Conservation (phyloP, 768 basidiomycete genomes). For the Podaxis sp. region DNA sequence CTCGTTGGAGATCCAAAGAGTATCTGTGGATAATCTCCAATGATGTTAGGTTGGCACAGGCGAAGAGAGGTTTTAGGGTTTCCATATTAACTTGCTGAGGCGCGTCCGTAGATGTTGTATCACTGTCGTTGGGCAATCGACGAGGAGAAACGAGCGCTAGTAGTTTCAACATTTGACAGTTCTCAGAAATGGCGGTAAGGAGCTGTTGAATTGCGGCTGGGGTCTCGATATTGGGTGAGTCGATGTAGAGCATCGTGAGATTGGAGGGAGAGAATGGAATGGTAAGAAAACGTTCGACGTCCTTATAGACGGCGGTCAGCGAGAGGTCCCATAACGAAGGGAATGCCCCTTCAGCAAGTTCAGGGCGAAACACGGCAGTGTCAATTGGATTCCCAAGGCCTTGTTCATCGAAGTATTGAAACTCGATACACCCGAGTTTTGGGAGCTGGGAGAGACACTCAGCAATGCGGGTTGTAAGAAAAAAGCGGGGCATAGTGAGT, state of each 20-base stretch:
- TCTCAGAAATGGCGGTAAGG: conserved; percentile 10
- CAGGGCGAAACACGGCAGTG: background rate
- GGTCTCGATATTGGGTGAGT: conserved; percentile 1
- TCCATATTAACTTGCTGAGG: conserved; percentile 19
- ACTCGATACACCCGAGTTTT: conserved; percentile 15
- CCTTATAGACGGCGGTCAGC: conserved; percentile 1
- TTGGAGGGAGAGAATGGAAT: conserved; percentile 10
- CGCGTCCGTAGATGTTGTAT: background rate
- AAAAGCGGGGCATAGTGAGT: conserved; percentile 15
- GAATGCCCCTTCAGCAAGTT: conserved; percentile 11
- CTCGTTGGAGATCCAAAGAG: conserved; percentile 32
- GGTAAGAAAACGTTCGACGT: conserved; percentile 12
- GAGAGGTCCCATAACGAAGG: conserved; percentile 13
- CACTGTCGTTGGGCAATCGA: background rate
- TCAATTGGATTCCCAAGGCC: conserved; percentile 9
- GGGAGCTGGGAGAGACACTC: conserved; percentile 11
- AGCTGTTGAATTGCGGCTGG: conserved; percentile 6
- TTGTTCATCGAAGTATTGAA: conserved; percentile 12
- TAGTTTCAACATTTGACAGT: conserved; percentile 12
- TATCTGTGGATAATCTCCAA: conserved; percentile 33
- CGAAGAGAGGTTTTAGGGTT: conserved; percentile 27
- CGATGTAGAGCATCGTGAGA: conserved; percentile 9
- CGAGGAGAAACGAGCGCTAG: conserved; percentile 9
- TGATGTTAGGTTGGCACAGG: conserved; percentile 27
- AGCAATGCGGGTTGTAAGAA: conserved; percentile 1